Evolutionary conservation across 106 monocot genomes (phyloP).

Genomic region (Xerophyta viscosa): DNA sequence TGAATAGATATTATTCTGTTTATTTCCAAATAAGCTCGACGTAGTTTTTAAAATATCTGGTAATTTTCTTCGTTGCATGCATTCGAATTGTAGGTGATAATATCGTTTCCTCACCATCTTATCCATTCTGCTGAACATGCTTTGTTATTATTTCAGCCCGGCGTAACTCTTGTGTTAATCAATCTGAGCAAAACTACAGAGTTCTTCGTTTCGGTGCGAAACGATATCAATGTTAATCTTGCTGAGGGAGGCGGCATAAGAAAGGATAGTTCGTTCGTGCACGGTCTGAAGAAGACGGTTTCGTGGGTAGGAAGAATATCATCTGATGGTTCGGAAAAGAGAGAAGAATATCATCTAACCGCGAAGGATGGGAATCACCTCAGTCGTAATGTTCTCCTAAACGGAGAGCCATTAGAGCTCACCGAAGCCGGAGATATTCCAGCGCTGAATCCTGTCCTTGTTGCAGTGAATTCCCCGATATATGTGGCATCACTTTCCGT

Average conservation of each 20-base stretch:
- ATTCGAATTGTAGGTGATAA: no score
- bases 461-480: constrained; percentile 26
- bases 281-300: constrained; percentile 47
- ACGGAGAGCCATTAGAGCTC: constrained; percentile 49
- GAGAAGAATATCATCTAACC: constrained; percentile 79
- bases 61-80: no score
- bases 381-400: constrained; percentile 45
- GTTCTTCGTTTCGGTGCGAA: constrained; percentile 27
- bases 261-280: constrained; percentile 22
- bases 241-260: constrained; percentile 8
- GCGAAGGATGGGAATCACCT: constrained; percentile 27
- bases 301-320: constrained; percentile 54
- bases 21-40: no score
- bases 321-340: constrained; percentile 21
- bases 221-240: constrained; percentile 36
- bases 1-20: no score
- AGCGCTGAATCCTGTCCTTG: constrained; percentile 25
- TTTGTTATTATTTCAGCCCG: constrained; percentile 13
- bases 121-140: not conserved
- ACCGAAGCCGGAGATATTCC: constrained; percentile 47
- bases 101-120: no score
- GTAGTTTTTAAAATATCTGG: no score
- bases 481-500: constrained; percentile 43
- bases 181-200: constrained; percentile 39
- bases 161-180: constrained; percentile 47